These are phyloP conservation scores for Sclerotinia nivalis DNA, from an alignment of 2,329 filamentous ascomycete species.

Conservation along the genomic window DNA sequence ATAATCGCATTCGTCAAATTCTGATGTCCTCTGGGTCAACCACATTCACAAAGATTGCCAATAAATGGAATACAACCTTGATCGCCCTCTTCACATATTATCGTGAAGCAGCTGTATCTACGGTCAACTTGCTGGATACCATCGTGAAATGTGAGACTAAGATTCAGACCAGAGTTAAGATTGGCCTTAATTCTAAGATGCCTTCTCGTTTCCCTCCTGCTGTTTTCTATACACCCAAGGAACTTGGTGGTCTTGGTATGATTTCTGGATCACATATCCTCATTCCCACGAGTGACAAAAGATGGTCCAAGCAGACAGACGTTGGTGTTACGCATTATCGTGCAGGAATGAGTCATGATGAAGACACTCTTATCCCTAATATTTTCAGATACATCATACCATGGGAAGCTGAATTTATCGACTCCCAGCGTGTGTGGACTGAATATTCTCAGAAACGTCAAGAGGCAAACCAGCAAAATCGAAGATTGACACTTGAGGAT, in stretches of 20 bases:
- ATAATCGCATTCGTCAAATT: conserved; percentile 97
- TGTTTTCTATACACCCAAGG: conserved; percentile 98
- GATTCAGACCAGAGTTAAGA: conserved; percentile 98
- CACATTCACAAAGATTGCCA: conserved; percentile 99
- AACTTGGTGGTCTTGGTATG: conserved; percentile 95
- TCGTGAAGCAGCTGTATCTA: conserved; percentile 94
- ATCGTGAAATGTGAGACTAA: conserved; percentile 99
- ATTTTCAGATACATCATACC: conserved; percentile 99
- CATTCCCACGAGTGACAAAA: conserved; percentile 95
- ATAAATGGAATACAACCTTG: conserved; percentile 98
- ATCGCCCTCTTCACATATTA: conserved; percentile 99
- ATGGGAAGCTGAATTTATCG: conserved; percentile 98
- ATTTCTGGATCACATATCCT: conserved; percentile 98
- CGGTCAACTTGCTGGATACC: conserved; percentile 88
- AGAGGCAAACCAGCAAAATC: conserved; percentile 96
- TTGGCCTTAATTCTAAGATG: conserved; percentile 99
- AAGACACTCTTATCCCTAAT: conserved; percentile 96
- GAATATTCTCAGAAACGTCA: conserved; percentile 98
- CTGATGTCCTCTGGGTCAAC: conserved; percentile 99
- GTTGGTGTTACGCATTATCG: conserved; percentile 96
- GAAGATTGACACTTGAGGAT: conserved; percentile 90
- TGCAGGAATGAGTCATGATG: conserved; percentile 96
- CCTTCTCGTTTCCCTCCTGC: conserved; percentile 96
- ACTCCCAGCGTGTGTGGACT: conserved; percentile 98
- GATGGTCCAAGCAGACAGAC: conserved; percentile 98